Base-by-base conservation (phyloP, 257 asterid species). In the Asclepias syriaca region DNA sequence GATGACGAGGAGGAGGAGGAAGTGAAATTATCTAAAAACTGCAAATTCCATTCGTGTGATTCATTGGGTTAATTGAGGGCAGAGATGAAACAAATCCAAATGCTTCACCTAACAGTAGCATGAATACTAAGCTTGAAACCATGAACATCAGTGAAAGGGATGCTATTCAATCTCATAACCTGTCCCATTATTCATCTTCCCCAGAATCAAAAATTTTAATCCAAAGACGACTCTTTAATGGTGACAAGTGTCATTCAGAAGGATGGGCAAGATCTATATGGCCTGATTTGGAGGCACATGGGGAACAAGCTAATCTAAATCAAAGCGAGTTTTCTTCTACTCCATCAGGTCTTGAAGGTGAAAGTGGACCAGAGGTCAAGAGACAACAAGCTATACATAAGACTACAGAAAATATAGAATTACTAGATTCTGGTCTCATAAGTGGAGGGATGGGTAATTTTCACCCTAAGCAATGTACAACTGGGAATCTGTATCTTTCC, bases 401-500 rank as follows among this genome's bases (percentile, higher is more conserved):
- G 63, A 65, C 66, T 34, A 29, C 76, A 54, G 65, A 27, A 46
- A 75, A 48, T 59, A 59, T 77, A 34, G 79, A 74, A 37, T 68
- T 27, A 46, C 75, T 66, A 50, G 24, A 18, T 27, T 57, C 81
- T 8, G 74, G 66, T 54, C 40, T 57, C 51, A 77, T 70, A n/a
- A 50, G 59, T 43, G 89, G 78, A 65, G 80, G 72, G 68, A 50
- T 72, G 0, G 77, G 73, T 64, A 54, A 29, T 69, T 39, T 49
- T 15, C 72, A 69, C 65, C 69, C 71, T 27, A 69, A 76, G 66
- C 81, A 79, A 64, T 79, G 74, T 67, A 37, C 65, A 65, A 65
- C 46, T 14, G 65, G 74, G 48, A 94, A 88, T 77, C 74, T 72
- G 63, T 94, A 94, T 87, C 97, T 89, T 70, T 80, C 77, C 58